Evolutionary conservation across 106 monocot species (phyloP).

Genomic region (Triglochin maritima): DNA sequence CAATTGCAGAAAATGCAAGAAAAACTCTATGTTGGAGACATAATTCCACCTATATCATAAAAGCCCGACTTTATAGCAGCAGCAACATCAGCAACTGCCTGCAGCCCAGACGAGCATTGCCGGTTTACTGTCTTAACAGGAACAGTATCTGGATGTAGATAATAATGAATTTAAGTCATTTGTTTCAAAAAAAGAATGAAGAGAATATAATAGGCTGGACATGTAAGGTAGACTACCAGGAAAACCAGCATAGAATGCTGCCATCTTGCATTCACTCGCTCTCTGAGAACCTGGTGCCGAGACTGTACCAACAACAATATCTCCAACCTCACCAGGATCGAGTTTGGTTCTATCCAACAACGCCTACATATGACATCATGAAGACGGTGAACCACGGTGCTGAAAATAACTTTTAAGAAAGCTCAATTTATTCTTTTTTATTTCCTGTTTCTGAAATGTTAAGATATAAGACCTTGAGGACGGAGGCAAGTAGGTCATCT

Average conservation of each 20-base stretch:
- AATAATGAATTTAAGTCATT: background rate
- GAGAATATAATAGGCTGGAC: background rate
- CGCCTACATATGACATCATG: slow-evolving; percentile 26
- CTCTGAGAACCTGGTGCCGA: slow-evolving; percentile 83
- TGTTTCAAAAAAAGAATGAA: background rate
- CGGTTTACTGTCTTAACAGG: slow-evolving; percentile 79
- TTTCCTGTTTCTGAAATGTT: background rate
- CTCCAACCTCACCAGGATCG: slow-evolving; percentile 79
- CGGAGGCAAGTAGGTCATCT: slow-evolving; percentile 65
- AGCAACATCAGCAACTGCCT: slow-evolving; percentile 92
- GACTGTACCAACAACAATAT: slow-evolving; percentile 86
- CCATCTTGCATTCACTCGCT: slow-evolving; percentile 78
- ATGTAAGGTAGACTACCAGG: slow-evolving; percentile 38
- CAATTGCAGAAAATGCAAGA: background rate
- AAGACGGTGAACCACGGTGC: background rate
- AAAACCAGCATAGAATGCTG: slow-evolving; percentile 88
- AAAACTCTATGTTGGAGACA: background rate
- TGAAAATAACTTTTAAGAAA: background rate
- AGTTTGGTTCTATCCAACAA: slow-evolving; percentile 63
- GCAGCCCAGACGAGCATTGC: slow-evolving; percentile 86
- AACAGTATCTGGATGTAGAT: slow-evolving; percentile 48
- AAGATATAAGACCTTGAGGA: slow-evolving; percentile 51
- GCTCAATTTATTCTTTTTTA: background rate
- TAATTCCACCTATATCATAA: slow-evolving; percentile 63
- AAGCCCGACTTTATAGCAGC: slow-evolving; percentile 86